These are phyloP conservation scores for Hypoxylon rickii DNA, from an alignment of 495 filamentous ascomycete species.

Conservation along the genomic window DNA sequence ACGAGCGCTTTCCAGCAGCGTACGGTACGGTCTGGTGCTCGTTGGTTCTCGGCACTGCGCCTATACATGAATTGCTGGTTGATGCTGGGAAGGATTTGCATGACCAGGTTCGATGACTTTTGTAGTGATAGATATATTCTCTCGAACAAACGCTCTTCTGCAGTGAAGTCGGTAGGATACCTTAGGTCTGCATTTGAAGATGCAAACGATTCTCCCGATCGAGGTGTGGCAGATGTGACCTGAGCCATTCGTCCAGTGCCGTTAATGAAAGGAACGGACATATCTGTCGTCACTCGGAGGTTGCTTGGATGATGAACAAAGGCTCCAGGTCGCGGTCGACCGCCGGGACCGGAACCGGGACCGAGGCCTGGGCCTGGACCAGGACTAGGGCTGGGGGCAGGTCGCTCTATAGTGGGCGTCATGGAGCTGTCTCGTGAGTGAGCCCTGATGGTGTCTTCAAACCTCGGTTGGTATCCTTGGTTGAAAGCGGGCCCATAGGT, in stretches of 20 bases:
- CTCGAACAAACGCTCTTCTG: constrained; percentile 80
- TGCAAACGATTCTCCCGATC: constrained; percentile 78
- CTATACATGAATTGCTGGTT: constrained; percentile 63
- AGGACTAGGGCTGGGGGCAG: constrained; percentile 55
- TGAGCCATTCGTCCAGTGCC: constrained; percentile 51
- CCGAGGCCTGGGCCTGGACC: constrained; percentile 54
- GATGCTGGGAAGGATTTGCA: constrained; percentile 67
- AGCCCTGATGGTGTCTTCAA: constrained; percentile 49
- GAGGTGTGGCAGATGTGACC: constrained; percentile 65
- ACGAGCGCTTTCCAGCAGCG: constrained; percentile 73
- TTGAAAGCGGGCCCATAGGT: constrained; percentile 49
- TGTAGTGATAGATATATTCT: constrained; percentile 75
- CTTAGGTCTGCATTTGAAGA: constrained; percentile 56
- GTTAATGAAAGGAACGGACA: constrained; percentile 47
- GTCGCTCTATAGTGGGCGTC: constrained; percentile 65
- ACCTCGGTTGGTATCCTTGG: constrained; percentile 30
- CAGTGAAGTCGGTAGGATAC: constrained; percentile 61
- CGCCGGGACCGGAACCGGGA: constrained; percentile 35
- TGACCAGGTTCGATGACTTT: constrained; percentile 66
- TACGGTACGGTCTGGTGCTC: constrained; percentile 55
- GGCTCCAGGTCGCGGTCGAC: constrained; percentile 63
- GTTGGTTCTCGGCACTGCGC: constrained; percentile 46
- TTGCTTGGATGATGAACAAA: constrained; percentile 64
- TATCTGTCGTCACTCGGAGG: constrained; percentile 57
- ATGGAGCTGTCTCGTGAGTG: constrained; percentile 57